These are phyloP conservation scores for Sugiyamaella neomexicana DNA, from an alignment of 1,139 yeast species.

Conservation along the genomic window DNA sequence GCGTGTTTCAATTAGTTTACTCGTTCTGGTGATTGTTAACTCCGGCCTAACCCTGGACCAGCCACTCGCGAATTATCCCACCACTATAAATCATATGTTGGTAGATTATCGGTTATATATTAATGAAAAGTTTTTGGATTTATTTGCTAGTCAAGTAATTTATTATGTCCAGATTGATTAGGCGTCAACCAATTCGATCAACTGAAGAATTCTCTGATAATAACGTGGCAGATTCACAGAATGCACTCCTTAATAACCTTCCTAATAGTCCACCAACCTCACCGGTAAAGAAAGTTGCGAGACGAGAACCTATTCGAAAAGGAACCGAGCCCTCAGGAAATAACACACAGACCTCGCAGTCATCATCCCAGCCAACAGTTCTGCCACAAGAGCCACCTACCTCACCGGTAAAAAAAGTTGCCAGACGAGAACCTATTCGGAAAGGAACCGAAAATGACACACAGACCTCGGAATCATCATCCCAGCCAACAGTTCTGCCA, in stretches of 20 bases:
- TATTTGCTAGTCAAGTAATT: too few relatives aligned
- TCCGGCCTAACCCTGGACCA: slow-evolving; percentile 12
- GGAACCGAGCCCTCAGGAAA: background rate
- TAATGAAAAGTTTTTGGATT: background rate
- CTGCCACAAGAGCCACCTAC: too few relatives aligned
- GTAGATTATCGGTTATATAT: background rate
- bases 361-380: too few relatives aligned
- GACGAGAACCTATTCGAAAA: slow-evolving; percentile 19
- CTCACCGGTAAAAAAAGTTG: slow-evolving; percentile 7
- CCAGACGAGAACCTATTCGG: slow-evolving; percentile 19
- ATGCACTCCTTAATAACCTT: background rate
- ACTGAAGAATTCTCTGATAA: too few relatives aligned
- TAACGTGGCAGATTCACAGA: background rate
- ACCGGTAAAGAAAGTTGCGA: slow-evolving; percentile 5
- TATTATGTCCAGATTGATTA: slow-evolving; percentile 4
- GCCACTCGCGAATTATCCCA: background rate
- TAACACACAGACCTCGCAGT: too few relatives aligned
- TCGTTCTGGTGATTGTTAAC: slow-evolving; percentile 11
- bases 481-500: too few relatives aligned
- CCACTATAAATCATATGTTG: slow-evolving; percentile 11
- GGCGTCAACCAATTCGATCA: slow-evolving; percentile 5
- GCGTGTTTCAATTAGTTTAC: slow-evolving; percentile 10
- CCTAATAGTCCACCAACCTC: slow-evolving; percentile 1
- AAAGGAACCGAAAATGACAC: background rate
- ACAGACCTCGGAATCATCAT: too few relatives aligned